Conservation (phyloP, 768 basidiomycete species). For the Royoungia palumana region DNA sequence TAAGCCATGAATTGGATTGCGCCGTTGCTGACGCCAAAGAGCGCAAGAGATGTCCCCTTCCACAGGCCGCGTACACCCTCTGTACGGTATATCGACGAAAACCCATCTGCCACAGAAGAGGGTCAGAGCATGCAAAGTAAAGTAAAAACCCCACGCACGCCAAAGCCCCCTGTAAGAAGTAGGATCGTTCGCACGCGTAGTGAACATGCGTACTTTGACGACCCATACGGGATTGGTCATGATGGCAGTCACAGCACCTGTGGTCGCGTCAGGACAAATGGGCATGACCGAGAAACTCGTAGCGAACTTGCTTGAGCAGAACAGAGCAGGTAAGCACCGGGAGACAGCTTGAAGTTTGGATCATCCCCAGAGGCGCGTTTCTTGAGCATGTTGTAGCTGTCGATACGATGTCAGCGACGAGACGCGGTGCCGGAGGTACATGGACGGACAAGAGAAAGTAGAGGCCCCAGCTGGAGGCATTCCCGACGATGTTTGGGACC, state of each 20-base stretch:
- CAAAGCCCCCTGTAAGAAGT: constrained; percentile 75
- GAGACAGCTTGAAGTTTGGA: constrained; percentile 62
- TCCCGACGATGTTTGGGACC: constrained; percentile 87
- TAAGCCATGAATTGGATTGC: constrained; percentile 95
- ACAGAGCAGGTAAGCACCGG: constrained; percentile 79
- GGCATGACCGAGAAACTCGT: constrained; percentile 14
- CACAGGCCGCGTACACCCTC: constrained; percentile 84
- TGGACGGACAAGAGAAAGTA: constrained; percentile 88
- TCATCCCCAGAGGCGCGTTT: constrained; percentile 69
- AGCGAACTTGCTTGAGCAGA: constrained; percentile 95
- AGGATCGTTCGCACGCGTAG: constrained; percentile 63
- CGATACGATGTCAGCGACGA: constrained; percentile 4
- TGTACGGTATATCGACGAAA: constrained; percentile 60
- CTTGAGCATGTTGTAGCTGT: constrained; percentile 92
- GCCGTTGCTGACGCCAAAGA: constrained; percentile 92
- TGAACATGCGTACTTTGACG: constrained; percentile 96
- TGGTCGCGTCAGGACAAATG: constrained; percentile 12
- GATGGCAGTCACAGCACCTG: constrained; percentile 90
- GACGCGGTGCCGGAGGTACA: background rate
- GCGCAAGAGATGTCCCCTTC: constrained; percentile 81
- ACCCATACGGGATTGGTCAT: constrained; percentile 99
- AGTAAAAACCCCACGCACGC: constrained; percentile 41
- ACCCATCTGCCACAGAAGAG: constrained; percentile 50
- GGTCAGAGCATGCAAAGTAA: background rate
- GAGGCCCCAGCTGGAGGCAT: constrained; percentile 94